Evolutionary conservation across 179 eudicot genomes (phyloP).

Genomic region (Carnegiea gigantea): DNA sequence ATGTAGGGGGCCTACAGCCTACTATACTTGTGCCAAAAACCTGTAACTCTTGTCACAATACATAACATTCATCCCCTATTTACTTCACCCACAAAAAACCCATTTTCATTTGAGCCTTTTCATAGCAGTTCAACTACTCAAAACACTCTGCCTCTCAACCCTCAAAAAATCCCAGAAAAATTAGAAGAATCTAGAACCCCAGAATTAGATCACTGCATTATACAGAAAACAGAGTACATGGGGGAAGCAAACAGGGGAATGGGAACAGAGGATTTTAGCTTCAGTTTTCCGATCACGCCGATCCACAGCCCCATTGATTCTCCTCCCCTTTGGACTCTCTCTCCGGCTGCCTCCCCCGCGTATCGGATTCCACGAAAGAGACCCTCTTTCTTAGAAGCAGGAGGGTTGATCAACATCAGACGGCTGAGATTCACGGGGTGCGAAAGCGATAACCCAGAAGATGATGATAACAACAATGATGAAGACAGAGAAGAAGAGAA

Average conservation of each 20-base stretch:
- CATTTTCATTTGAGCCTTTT: conserved; percentile 13
- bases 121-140: conserved; percentile 33
- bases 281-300: conserved; percentile 31
- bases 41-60: not conserved
- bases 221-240: not conserved
- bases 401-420: conserved; percentile 25
- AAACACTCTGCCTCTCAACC: conserved; percentile 5
- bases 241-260: conserved; percentile 11
- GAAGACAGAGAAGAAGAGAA: conserved; percentile 24
- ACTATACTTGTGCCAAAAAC: conserved; percentile 1
- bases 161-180: not conserved
- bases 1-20: conserved; percentile 6
- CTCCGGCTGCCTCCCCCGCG: conserved; percentile 35
- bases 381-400: conserved; percentile 25
- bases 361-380: conserved; percentile 24
- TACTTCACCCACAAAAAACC: conserved; percentile 1
- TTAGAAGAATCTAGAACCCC: too few species aligned
- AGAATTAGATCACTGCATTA: too few species aligned
- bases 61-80: not conserved
- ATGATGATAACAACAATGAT: not conserved
- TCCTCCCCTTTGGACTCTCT: conserved; percentile 39
- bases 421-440: conserved; percentile 3
- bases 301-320: conserved; percentile 32
- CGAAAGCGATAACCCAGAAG: not conserved
- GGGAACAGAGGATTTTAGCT: conserved; percentile 35